Evolutionary conservation across 179 eudicot species (phyloP).

Genomic region (Amaranthus tricolor): DNA sequence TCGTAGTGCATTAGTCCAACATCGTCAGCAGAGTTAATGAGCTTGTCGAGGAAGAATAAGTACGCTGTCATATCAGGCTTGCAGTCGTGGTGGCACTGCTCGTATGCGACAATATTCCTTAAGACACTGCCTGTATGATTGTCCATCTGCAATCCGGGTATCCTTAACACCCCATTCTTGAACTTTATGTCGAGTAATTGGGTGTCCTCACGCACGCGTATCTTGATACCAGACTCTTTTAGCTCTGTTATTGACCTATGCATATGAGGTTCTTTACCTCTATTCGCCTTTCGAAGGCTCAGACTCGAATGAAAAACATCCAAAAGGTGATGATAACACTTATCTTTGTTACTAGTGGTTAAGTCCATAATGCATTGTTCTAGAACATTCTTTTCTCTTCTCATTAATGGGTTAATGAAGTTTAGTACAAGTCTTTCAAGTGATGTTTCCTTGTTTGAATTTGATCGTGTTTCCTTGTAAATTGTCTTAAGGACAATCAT

Average conservation of each 20-base stretch:
- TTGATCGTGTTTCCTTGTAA: not conserved
- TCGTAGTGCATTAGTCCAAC: slow-evolving; percentile 24
- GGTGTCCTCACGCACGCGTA: not conserved
- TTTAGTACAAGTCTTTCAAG: slow-evolving; percentile 16
- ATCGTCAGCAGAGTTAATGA: slow-evolving; percentile 19
- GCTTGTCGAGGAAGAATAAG: slow-evolving; percentile 23
- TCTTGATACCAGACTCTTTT: slow-evolving; percentile 16
- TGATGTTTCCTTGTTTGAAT: not conserved
- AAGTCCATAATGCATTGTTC: not conserved
- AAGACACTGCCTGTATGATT: slow-evolving; percentile 21
- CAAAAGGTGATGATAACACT: slow-evolving; percentile 8
- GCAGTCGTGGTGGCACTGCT: slow-evolving; percentile 25
- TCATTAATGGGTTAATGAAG: slow-evolving; percentile 27
- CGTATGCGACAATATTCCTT: slow-evolving; percentile 22
- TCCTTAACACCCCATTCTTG: not conserved
- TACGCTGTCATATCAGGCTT: slow-evolving; percentile 22
- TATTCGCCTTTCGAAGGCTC: not conserved
- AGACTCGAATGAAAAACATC: slow-evolving; percentile 25
- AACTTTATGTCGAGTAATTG: slow-evolving; percentile 15
- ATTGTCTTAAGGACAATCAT: slow-evolving; percentile 16
- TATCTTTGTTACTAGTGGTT: not conserved
- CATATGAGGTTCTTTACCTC: slow-evolving; percentile 21
- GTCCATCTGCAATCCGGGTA: slow-evolving; percentile 8
- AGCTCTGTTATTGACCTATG: slow-evolving; percentile 15
- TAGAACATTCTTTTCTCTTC: not conserved